Percentiles rank a stretch among this genome's conserved stretches.
Evolutionary conservation across 192 early-diverging fungal species (phyloP).

Genomic region (Backusella australiensis): DNA sequence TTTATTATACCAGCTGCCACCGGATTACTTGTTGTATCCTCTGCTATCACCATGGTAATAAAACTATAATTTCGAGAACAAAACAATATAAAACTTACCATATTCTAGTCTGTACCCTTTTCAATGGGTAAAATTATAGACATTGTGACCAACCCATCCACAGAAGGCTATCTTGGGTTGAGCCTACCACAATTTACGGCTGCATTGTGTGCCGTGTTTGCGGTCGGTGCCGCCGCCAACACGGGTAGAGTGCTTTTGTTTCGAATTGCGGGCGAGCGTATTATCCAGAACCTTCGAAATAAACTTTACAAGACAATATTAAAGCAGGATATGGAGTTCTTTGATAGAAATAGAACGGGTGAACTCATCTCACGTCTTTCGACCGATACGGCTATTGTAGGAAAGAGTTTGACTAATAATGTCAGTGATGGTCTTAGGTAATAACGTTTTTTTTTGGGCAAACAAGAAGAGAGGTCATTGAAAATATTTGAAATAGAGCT

Average conservation of each 20-base stretch:
- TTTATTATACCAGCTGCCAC: conserved; percentile 40
- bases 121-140: conserved; percentile 70
- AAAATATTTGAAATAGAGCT: conserved; percentile 27
- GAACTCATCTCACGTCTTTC: conserved; percentile 79
- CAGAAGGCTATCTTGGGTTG: conserved; percentile 45
- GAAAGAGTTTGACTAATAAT: conserved; percentile 72
- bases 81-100: not conserved
- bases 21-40: conserved; percentile 57
- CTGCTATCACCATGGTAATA: conserved; percentile 55
- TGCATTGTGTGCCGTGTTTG: conserved; percentile 41
- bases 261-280: conserved; percentile 61
- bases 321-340: conserved; percentile 87
- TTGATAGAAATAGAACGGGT: conserved; percentile 79
- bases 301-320: conserved; percentile 66
- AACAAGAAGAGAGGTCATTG: too few relatives aligned
- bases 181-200: conserved; percentile 51
- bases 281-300: conserved; percentile 66
- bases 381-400: conserved; percentile 72
- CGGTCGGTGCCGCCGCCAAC: conserved; percentile 37
- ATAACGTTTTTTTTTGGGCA: not conserved
- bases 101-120: conserved; percentile 50
- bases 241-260: conserved; percentile 56
- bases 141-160: conserved; percentile 51
- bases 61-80: too few relatives aligned
- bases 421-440: conserved; percentile 70